Evolutionary conservation across 345 rosid genomes (phyloP).

Genomic region (Acer campestre): DNA sequence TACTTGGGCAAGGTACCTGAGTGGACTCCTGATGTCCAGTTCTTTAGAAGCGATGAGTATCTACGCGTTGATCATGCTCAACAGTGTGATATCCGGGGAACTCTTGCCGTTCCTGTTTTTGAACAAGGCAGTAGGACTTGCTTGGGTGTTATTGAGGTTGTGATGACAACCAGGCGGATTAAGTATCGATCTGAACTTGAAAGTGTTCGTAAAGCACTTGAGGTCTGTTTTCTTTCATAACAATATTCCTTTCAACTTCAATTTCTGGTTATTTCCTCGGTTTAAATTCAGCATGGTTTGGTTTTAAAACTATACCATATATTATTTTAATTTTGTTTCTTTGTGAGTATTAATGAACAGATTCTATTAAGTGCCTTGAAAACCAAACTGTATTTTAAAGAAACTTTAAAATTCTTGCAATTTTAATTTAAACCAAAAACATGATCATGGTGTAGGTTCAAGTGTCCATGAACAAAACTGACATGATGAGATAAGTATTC

Average conservation of each 20-base stretch:
- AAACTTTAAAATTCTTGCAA: background rate
- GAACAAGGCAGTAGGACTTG: conserved; percentile 83
- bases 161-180: conserved; percentile 70
- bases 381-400: background rate
- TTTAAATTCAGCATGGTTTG: background rate
- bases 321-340: background rate
- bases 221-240: conserved; percentile 53
- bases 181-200: conserved; percentile 73
- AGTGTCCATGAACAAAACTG: background rate
- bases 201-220: conserved; percentile 81
- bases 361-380: background rate
- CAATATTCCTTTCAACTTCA: background rate
- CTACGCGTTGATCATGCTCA: conserved; percentile 76
- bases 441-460: background rate
- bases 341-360: background rate
- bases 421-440: background rate
- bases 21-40: conserved; percentile 96
- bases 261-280: no score
- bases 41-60: conserved; percentile 85
- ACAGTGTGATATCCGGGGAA: conserved; percentile 72
- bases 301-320: background rate
- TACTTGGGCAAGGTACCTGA: conserved; percentile 84
- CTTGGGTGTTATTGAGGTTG: conserved; percentile 92
- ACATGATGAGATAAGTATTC: background rate
- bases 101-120: conserved; percentile 89